Evolutionary conservation across 1,284 basidiomycete genomes (phyloP), one percentile per base, ranked within the genome.

Genomic region (Apiotrichum laibachii): DNA sequence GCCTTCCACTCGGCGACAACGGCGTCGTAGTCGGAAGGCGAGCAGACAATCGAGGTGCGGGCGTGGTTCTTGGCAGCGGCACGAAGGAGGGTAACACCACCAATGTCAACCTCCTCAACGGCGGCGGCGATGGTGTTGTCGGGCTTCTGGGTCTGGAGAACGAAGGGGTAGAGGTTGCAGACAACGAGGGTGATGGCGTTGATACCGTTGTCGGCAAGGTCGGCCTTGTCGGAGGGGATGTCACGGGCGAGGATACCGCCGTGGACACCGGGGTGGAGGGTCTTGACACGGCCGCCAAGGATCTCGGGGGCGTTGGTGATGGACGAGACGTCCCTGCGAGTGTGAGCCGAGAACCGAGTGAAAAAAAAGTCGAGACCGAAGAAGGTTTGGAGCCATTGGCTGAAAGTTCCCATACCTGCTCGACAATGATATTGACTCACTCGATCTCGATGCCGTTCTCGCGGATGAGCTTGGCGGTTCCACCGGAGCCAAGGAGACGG

Each of bases 301-400:
- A 99, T 99, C 79, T 99, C 96, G n/a, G 95, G 96, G 1, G 94
- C 94, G 73, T 95, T 95, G 53, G 96, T 99, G 79, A 99, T 90
- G 72, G 93, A 90, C 21, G 93, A 92, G 48, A 99, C 94, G 85
- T 99, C 96, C 67, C 94, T 97, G 51, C 7, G 7, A 19, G 22
- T 44, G 46, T 55, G 47, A 39, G 39, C 47, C 10, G 16, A 40
- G 22, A 35, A 35, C 12, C 13, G 9, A 7, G 31, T 18, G 46
- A 13, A 22, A 34, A 8, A 33, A 22, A 34, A 19, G 10, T 8
- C 48, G 34, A 13, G 26, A 49, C 7, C 21, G 13, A 35, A 26
- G 15, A 26, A 19, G 39, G 9, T 8, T 39, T 8, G 46, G 33
- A 34, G 26, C 26, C 3, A 7, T 31, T 31, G 26, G 26, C 26